Evolutionary conservation across 352 stramenopile genomes (phyloP), one percentile per base, ranked within the genome.

Genomic region (Globisporangium polare): DNA sequence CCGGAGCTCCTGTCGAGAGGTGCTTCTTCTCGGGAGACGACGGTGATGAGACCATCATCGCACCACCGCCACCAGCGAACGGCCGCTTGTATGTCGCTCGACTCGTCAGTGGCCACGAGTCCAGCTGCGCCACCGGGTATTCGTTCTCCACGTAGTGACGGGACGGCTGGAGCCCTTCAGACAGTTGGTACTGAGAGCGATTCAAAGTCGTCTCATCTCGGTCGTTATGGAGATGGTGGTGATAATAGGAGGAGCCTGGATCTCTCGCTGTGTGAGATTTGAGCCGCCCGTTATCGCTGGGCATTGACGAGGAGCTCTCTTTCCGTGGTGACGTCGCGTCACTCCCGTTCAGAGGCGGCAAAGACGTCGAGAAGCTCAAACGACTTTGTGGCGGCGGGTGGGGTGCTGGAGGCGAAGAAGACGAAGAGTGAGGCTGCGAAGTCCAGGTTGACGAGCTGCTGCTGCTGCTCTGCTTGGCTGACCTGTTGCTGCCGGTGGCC

Each of bases 51-150:
- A 31, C 5, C 17, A 22, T 22, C 41, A 46, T 46, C n/a, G n/a
- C n/a, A 8, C 18, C 41, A n/a, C 10, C 24, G 47, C 15, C 29
- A 17, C 12, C 53, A 17, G 33, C 43, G 13, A 66, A 51, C 27
- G 52, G 53, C 2, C 53, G 60, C 15, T 60, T 66, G 60, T 49
- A 61, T 0, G 43, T 49, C 15, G 35, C 33, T 60, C 57, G 56
- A 20, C 41, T 65, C 0, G 62, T 75, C 18, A 82, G 54, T 0
- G 75, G 73, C 75, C 75, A 84, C 2, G 72, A 68, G 33, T 74
- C 68, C 0, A 84, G 60, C 45, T 74, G 72, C n/a, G 67, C 62
- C 26, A 74, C 46, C 20, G 65, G 56, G 39, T 68, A 68, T 46
- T 71, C 63, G 6, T 51, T 65, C 52, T 69, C 46, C 12, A 67